Conservation (phyloP, 352 stramenopile genomes). For the Pythium guiyangense region DNA sequence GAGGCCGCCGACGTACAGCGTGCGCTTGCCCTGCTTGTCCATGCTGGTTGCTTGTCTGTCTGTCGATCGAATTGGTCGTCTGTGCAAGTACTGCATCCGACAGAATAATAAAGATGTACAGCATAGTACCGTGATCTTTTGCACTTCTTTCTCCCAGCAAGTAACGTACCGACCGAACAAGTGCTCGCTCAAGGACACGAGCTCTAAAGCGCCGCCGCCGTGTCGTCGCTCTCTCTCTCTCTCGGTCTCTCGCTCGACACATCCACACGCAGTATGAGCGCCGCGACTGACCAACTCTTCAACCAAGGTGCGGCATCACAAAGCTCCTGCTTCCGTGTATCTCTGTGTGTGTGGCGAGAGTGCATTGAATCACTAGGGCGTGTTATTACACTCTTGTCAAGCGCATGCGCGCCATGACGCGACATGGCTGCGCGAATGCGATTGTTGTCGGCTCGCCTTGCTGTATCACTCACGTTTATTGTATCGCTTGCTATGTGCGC, state of each 20-base stretch:
- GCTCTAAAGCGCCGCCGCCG: too few relatives aligned
- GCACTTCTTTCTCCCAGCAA: too few relatives aligned
- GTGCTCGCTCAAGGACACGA: too few relatives aligned
- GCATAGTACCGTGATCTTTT: too few relatives aligned
- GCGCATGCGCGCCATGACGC: too few relatives aligned
- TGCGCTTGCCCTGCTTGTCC: slow-evolving; percentile 55
- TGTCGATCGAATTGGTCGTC: not conserved
- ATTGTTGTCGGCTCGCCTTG: not conserved
- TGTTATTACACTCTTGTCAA: too few relatives aligned
- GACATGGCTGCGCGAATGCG: too few relatives aligned
- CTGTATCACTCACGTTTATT: too few relatives aligned
- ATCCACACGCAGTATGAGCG: slow-evolving; percentile 51
- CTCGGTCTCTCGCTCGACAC: not conserved
- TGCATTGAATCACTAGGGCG: too few relatives aligned
- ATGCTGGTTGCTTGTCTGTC: slow-evolving; percentile 12
- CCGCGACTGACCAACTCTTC: slow-evolving; percentile 77
- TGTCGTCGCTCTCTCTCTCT: not conserved
- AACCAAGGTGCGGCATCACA: slow-evolving; percentile 58
- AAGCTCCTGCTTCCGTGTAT: not conserved
- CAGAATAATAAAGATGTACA: too few relatives aligned
- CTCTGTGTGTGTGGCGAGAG: not conserved
- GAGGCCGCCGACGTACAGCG: slow-evolving; percentile 90
- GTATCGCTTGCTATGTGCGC: not conserved
- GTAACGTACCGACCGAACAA: too few relatives aligned
- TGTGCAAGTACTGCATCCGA: not conserved